Percentiles rank a stretch among this genome's conserved stretches.
Evolutionary conservation across 2,329 filamentous ascomycete genomes (phyloP).

Genomic region (Cadophora sp.): DNA sequence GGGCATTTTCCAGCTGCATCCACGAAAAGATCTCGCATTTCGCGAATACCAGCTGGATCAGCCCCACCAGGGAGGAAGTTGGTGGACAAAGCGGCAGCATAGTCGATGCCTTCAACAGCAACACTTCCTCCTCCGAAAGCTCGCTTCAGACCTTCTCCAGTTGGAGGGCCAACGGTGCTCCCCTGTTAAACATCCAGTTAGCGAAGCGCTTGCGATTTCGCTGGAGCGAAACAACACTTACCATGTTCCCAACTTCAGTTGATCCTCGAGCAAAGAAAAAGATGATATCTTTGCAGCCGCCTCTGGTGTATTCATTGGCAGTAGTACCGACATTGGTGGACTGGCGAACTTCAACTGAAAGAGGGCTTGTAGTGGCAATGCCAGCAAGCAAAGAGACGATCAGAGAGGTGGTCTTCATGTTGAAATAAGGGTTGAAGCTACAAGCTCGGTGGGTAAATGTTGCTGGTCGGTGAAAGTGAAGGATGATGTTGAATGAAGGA

Average conservation of each 20-base stretch:
- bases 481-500: not conserved
- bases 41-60: conserved; percentile 26
- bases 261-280: conserved; percentile 56
- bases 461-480: not conserved
- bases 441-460: not conserved
- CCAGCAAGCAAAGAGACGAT: conserved; percentile 7
- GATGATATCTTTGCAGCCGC: conserved; percentile 49
- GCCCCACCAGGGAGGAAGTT: conserved; percentile 33
- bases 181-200: conserved; percentile 34
- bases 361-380: not conserved
- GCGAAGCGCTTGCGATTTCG: not conserved
- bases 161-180: conserved; percentile 39
- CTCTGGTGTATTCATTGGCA: conserved; percentile 27
- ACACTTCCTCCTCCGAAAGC: conserved; percentile 31
- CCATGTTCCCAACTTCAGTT: conserved; percentile 54
- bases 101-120: conserved; percentile 44
- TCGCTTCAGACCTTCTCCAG: conserved; percentile 36
- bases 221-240: conserved; percentile 33
- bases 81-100: conserved; percentile 30
- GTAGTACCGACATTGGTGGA: conserved; percentile 13
- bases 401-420: conserved; percentile 9
- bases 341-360: conserved; percentile 15
- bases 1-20: conserved; percentile 45
- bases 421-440: not conserved
- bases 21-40: conserved; percentile 40